Base-by-base conservation (phyloP, 108 stramenopile genomes). In the Pelagomonas calceolata region DNA sequence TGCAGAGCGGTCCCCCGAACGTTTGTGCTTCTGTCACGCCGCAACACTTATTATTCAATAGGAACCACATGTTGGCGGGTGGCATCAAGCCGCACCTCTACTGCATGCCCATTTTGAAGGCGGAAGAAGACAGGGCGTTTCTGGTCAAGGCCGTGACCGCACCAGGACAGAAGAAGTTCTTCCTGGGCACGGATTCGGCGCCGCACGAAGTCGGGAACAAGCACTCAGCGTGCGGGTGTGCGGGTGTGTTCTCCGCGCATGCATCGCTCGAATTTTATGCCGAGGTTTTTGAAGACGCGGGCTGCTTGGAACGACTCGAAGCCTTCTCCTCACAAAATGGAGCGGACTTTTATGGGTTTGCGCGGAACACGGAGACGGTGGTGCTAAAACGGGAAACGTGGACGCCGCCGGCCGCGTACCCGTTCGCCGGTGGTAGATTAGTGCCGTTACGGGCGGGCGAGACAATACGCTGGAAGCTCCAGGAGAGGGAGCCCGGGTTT, bases 1-100 rank as follows among this genome's bases (percentile, higher is more conserved):
- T 99, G 15, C 33, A 75, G 36, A 67, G 34, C 35, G 81, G 85
- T 30, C 87, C 90, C 0, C 68, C 80, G 60, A 97, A 95, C 83
- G 86, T 98, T 69, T 89, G 84, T 43, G 98, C 96, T 21, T 94
- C 91, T 72, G 97, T 99, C 45, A 99, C 98, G 0, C 87, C 91
- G 32, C 98, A 99, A 75, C 98, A 99, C 75, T 83, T 99, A 15
- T 77, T 99, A 30, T 99, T 92, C 94, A 99, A 99, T 79, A 85
- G 97, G 14, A 99, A 97, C 80, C 87, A 87, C 84, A 84, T 84
- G 79, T 88, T 76, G 18, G 34, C 45, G 14, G 32, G 97, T 26
- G 97, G 96, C 4, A 82, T 99, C 69, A 86, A 88, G 64, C 98
- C 98, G 0, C 98, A 99, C 75, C 88, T 95, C 79, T 99, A 98